A percentile compares a stretch with the other conserved stretches of the same genome.
Conservation (phyloP, 768 basidiomycete genomes). For the Fibroporia radiculosa region DNA sequence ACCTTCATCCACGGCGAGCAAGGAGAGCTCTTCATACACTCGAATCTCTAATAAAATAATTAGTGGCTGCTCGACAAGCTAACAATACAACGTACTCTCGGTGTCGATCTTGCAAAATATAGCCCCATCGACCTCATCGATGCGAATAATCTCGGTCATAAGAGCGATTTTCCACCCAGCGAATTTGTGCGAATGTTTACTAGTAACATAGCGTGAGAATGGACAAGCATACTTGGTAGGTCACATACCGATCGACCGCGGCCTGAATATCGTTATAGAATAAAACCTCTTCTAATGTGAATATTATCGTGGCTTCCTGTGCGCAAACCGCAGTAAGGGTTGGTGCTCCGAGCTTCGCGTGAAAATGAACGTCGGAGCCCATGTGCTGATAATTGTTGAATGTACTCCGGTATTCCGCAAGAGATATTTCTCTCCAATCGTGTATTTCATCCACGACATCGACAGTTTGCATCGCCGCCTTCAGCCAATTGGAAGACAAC, state of each 20-base stretch:
- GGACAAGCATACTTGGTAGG: background rate
- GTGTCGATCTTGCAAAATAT: constrained; percentile 11
- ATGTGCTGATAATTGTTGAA: constrained; percentile 2
- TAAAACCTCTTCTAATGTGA: constrained; percentile 14
- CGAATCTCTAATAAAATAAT: background rate
- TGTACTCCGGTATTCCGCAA: constrained; percentile 16
- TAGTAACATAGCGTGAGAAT: background rate
- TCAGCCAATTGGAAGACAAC: constrained; percentile 10
- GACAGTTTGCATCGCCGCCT: constrained; percentile 7
- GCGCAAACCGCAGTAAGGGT: constrained; percentile 16
- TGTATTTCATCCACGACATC: background rate
- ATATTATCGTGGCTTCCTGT: constrained; percentile 19
- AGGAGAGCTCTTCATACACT: background rate
- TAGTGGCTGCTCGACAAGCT: no score
- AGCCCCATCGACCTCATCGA: constrained; percentile 11
- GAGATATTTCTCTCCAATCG: constrained; percentile 3
- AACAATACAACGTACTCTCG: constrained; percentile 6
- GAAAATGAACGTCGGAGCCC: constrained; percentile 11
- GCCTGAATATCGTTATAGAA: constrained; percentile 4
- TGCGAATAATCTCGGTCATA: constrained; percentile 15
- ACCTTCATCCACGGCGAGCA: constrained; percentile 1
- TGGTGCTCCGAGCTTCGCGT: constrained; percentile 18
- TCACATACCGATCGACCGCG: background rate
- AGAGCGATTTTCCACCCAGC: constrained; percentile 19
- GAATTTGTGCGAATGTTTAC: background rate